Conservation (phyloP, 176 grass and related monocot species). For the Rhynchospora pubera region DNA sequence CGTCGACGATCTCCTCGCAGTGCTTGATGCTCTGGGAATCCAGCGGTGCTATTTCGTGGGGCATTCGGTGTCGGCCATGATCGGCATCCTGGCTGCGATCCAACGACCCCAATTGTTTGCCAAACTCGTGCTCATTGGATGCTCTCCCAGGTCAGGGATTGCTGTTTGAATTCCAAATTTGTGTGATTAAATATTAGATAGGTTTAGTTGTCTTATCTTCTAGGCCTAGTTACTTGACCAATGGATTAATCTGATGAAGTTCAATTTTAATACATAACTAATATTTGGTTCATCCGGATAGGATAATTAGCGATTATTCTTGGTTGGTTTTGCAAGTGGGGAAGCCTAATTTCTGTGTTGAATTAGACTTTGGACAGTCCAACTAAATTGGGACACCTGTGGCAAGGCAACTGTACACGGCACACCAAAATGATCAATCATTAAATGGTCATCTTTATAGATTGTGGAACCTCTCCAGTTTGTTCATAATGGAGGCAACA, state of each 20-base stretch:
- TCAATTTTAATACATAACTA: neutral
- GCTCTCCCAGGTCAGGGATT: constrained; percentile 53
- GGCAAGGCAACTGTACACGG: neutral
- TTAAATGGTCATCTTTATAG: neutral
- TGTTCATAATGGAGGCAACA: neutral
- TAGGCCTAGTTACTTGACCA: too few relatives aligned
- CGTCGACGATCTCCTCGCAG: constrained; percentile 80
- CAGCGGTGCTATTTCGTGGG: constrained; percentile 78
- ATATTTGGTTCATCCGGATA: neutral
- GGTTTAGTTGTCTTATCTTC: neutral
- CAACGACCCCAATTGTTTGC: constrained; percentile 77
- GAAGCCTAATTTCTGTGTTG: neutral
- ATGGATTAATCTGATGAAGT: too few relatives aligned
- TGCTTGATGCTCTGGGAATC: constrained; percentile 67
- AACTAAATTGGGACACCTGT: neutral
- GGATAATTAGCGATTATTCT: neutral
- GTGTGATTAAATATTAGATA: neutral
- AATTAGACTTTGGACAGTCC: neutral
- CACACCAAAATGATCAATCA: neutral
- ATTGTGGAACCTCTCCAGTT: constrained; percentile 4
- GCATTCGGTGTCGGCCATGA: constrained; percentile 96
- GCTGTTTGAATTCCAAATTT: neutral
- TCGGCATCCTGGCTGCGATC: constrained; percentile 85
- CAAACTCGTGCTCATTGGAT: constrained; percentile 86
- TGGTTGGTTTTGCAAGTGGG: neutral